Percentiles rank a stretch among this genome's conserved stretches.
These are phyloP conservation scores for Penicillium sp. DNA, from an alignment of 2,329 filamentous ascomycete species.

Conservation along the genomic window DNA sequence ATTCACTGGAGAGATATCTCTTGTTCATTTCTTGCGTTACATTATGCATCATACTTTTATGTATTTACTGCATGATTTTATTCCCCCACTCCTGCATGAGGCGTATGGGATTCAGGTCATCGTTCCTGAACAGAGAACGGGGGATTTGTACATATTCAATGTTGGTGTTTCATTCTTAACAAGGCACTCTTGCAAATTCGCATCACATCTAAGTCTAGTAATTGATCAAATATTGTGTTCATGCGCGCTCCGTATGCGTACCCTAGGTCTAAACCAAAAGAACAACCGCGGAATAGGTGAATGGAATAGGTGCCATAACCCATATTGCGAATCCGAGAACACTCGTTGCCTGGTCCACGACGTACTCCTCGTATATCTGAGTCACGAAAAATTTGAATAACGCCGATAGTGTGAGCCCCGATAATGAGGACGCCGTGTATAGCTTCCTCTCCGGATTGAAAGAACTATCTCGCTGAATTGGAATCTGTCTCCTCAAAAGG, in stretches of 20 bases:
- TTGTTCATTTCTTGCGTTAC: not conserved
- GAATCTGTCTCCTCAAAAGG: slow-evolving; percentile 50
- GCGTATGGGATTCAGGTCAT: not conserved
- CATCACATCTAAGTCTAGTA: not conserved
- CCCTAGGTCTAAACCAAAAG: slow-evolving; percentile 29
- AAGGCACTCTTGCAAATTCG: not conserved
- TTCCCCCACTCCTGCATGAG: not conserved
- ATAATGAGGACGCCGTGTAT: slow-evolving; percentile 25
- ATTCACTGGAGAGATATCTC: not conserved
- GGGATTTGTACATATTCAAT: not conserved
- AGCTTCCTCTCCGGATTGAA: slow-evolving; percentile 25
- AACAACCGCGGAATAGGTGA: too few species aligned
- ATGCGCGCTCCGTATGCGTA: slow-evolving; percentile 33
- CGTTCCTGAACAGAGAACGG: not conserved
- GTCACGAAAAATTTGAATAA: slow-evolving; percentile 43
- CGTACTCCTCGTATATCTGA: slow-evolving; percentile 40
- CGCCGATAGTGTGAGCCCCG: slow-evolving; percentile 28
- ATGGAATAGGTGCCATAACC: slow-evolving; percentile 38
- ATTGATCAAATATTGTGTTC: not conserved
- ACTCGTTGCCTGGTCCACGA: slow-evolving; percentile 43
- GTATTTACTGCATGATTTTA: not conserved
- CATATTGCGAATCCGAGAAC: slow-evolving; percentile 39
- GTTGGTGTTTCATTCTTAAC: not conserved
- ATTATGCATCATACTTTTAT: not conserved
- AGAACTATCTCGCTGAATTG: slow-evolving; percentile 46